phyloP scores from a whole-genome alignment of 768 basidiomycete genomes.

The Scleroderma citrinum region DNA sequence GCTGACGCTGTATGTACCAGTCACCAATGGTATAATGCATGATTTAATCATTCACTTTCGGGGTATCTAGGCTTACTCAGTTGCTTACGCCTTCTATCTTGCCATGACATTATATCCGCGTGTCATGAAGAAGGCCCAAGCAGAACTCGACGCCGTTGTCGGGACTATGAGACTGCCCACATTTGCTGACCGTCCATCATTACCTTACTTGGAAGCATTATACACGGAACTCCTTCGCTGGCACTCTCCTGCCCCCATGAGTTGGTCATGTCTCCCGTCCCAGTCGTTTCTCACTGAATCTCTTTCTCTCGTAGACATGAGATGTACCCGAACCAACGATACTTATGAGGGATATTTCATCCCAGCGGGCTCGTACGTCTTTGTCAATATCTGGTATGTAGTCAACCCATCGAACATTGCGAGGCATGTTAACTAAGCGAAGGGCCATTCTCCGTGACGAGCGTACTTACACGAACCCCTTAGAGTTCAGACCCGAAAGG shows the following conservation, averaged over 20 bases:
- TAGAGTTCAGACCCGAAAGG: conserved; percentile 19
- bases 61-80: conserved; percentile 11
- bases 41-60: conserved; percentile 16
- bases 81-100: conserved; percentile 13
- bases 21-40: background rate
- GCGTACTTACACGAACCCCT: conserved; percentile 12
- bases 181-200: conserved; percentile 16
- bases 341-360: conserved; percentile 18
- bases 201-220: conserved; percentile 25
- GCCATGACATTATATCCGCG: conserved; percentile 26
- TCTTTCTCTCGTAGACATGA: conserved; percentile 1
- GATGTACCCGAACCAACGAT: conserved; percentile 8
- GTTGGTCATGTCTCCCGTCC: background rate
- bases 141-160: conserved; percentile 22
- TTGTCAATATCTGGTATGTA: conserved; percentile 16
- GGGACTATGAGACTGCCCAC: conserved; percentile 18
- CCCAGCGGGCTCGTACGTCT: conserved; percentile 10
- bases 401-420: too few species aligned
- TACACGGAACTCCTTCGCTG: conserved; percentile 20
- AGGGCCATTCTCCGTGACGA: conserved; percentile 18
- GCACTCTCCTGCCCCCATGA: conserved; percentile 13
- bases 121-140: conserved; percentile 21
- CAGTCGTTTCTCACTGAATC: background rate
- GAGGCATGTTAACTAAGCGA: background rate
- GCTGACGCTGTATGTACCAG: conserved; percentile 18